These are phyloP conservation scores for Clonostachys chloroleuca DNA, from an alignment of 2,329 filamentous ascomycete genomes.

Conservation along the genomic window DNA sequence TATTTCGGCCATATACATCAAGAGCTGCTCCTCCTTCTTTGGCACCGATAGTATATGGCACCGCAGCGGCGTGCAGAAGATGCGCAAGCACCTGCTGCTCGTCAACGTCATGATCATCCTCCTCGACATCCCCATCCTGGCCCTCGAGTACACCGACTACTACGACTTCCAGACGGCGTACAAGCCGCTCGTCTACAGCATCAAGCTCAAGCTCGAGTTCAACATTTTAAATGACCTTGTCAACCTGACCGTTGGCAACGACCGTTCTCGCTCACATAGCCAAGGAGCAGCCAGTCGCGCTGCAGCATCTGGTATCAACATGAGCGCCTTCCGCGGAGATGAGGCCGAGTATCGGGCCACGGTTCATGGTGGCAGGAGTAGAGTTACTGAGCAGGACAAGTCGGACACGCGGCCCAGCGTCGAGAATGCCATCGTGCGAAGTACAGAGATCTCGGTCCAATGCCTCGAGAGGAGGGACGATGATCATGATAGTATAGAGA, in stretches of 20 bases:
- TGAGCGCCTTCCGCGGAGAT: too few species aligned
- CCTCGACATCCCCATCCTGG: constrained; percentile 25
- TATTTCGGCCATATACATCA: constrained; percentile 43
- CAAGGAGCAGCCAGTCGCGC: too few species aligned
- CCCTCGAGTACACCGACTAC: constrained; percentile 12
- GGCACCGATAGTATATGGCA: neutral
- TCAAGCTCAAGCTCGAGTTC: constrained; percentile 30
- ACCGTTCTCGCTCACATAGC: too few species aligned
- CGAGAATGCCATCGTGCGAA: too few species aligned
- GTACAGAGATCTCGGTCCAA: too few species aligned
- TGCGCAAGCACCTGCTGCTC: constrained; percentile 24
- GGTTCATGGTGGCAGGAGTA: neutral
- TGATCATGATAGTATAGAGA: too few species aligned
- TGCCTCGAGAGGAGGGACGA: too few species aligned
- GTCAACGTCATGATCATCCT: constrained; percentile 30
- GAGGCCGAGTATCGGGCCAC: too few species aligned
- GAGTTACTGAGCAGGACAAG: neutral
- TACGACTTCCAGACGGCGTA: constrained; percentile 14
- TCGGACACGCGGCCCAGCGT: too few species aligned
- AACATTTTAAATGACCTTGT: constrained; percentile 21
- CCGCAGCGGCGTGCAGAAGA: too few species aligned
- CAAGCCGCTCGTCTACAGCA: constrained; percentile 20
- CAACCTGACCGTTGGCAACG: too few species aligned
- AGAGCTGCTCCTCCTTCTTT: constrained; percentile 28
- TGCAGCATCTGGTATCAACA: too few species aligned